Percentiles rank a stretch among this genome's conserved stretches.
Evolutionary conservation across 1,284 basidiomycete genomes (phyloP).

Genomic region (Rhodotorula sp.): DNA sequence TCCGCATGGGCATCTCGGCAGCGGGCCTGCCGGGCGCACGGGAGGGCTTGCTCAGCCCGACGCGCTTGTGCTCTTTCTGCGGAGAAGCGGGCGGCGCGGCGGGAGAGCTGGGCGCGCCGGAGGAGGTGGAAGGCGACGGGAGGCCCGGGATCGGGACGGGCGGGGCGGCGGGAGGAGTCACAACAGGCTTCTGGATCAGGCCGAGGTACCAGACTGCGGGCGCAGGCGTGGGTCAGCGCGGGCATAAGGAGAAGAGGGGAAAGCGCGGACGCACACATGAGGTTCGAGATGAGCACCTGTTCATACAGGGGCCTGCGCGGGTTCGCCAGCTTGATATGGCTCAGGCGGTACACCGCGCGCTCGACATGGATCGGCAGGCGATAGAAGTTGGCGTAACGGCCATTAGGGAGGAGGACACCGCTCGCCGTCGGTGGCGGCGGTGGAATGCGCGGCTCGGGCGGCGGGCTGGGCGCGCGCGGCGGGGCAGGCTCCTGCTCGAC

Average conservation of each 20-base stretch:
- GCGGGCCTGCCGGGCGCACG: conserved; percentile 49
- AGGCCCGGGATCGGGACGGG: conserved; percentile 35
- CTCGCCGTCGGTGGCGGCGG: conserved; percentile 58
- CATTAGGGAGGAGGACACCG: conserved; percentile 54
- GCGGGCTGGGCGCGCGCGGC: conserved; percentile 44
- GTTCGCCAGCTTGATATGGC: conserved; percentile 98
- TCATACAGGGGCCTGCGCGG: conserved; percentile 93
- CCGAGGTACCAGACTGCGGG: conserved; percentile 93
- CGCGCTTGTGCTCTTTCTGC: conserved; percentile 42
- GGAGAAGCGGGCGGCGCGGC: conserved; percentile 49
- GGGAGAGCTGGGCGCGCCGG: neutral
- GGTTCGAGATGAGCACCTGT: conserved; percentile 96
- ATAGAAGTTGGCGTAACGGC: conserved; percentile 63
- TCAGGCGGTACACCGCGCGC: conserved; percentile 88
- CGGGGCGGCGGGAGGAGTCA: conserved; percentile 41
- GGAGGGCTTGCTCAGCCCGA: conserved; percentile 37
- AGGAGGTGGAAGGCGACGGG: conserved; percentile 37
- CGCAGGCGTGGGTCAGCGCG: neutral
- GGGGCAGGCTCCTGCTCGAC: conserved; percentile 57
- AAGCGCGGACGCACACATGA: conserved; percentile 52
- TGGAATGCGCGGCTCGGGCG: conserved; percentile 46
- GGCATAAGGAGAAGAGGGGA: neutral
- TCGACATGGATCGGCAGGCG: conserved; percentile 98
- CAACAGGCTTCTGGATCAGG: conserved; percentile 76
- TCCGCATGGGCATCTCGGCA: conserved; percentile 81